A percentile compares a stretch with the other conserved stretches of the same genome.
These are phyloP conservation scores for Aureobasidium subglaciale DNA, from an alignment of 2,329 filamentous ascomycete genomes.

Conservation along the genomic window DNA sequence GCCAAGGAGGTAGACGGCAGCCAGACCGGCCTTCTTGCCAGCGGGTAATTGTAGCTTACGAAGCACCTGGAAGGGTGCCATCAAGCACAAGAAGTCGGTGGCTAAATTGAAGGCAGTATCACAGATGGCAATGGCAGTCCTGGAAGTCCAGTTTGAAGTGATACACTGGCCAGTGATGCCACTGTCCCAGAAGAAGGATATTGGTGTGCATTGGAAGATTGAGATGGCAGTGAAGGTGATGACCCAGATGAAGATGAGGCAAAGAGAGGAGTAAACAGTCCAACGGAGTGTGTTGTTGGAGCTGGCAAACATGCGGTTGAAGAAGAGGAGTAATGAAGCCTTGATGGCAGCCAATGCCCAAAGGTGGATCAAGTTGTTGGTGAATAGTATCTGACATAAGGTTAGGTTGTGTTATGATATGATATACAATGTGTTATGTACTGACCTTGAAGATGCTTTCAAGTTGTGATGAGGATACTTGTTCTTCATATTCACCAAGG, in stretches of 20 bases:
- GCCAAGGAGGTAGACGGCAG: slow-evolving; percentile 30
- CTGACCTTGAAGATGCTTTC: slow-evolving; percentile 7
- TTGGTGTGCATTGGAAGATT: slow-evolving; percentile 36
- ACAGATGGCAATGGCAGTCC: slow-evolving; percentile 37
- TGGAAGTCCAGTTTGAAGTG: slow-evolving; percentile 17
- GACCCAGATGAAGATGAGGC: slow-evolving; percentile 26
- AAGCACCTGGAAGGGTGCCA: slow-evolving; percentile 29
- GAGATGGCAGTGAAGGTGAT: slow-evolving; percentile 29
- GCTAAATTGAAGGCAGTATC: slow-evolving; percentile 30
- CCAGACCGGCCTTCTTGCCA: slow-evolving; percentile 28
- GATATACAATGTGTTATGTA: neutral
- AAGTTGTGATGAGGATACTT: neutral
- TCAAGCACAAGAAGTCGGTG: slow-evolving; percentile 30
- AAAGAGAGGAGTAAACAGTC: slow-evolving; percentile 25
- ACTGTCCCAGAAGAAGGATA: slow-evolving; percentile 36
- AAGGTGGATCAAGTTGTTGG: slow-evolving; percentile 4
- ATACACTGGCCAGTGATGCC: slow-evolving; percentile 31
- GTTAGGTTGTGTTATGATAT: neutral
- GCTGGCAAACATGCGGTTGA: slow-evolving; percentile 37
- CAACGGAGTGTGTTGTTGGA: slow-evolving; percentile 33
- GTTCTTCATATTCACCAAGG: neutral
- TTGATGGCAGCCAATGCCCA: slow-evolving; percentile 23
- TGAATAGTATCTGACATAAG: slow-evolving; percentile 3
- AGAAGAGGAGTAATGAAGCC: slow-evolving; percentile 41
- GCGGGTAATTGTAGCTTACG: slow-evolving; percentile 27